These are phyloP conservation scores for Neurospora sp. DNA, from an alignment of 495 filamentous ascomycete genomes.

Conservation along the genomic window DNA sequence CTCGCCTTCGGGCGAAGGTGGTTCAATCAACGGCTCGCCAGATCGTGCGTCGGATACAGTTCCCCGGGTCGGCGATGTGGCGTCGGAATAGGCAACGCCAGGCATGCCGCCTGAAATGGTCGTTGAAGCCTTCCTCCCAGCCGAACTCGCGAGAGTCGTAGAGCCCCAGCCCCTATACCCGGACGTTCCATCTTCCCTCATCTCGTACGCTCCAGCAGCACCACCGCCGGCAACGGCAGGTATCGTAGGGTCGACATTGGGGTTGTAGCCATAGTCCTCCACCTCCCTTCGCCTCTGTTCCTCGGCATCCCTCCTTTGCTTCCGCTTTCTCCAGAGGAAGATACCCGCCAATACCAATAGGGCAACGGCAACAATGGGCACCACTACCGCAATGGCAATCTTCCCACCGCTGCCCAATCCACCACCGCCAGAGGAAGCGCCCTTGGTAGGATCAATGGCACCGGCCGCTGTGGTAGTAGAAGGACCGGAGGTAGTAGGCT, in stretches of 20 bases:
- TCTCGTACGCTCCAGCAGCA: conserved; percentile 51
- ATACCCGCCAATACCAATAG: conserved; percentile 65
- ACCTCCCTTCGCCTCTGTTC: conserved; percentile 88
- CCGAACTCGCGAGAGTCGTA: conserved; percentile 57
- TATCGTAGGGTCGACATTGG: conserved; percentile 80
- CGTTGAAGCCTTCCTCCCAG: conserved; percentile 72
- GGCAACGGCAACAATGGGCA: conserved; percentile 84
- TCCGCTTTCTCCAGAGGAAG: conserved; percentile 79
- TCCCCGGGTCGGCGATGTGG: conserved; percentile 59
- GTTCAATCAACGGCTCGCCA: conserved; percentile 54
- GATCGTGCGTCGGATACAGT: conserved; percentile 65
- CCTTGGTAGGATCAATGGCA: conserved; percentile 23
- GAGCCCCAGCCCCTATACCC: conserved; percentile 96
- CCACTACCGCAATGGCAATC: conserved; percentile 87
- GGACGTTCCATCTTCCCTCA: conserved; percentile 52
- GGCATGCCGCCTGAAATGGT: conserved; percentile 71
- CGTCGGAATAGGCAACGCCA: conserved; percentile 61
- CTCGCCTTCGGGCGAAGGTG: conserved; percentile 59
- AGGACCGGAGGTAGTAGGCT: conserved; percentile 7
- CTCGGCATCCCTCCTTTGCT: conserved; percentile 71
- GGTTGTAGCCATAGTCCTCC: conserved; percentile 93
- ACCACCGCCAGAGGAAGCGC: conserved; percentile 17
- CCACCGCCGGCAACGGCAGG: conserved; percentile 51
- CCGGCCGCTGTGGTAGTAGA: conserved; percentile 16
- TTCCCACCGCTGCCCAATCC: conserved; percentile 39